phyloP scores from a whole-genome alignment of 495 filamentous ascomycete genomes.

The Thozetella sp. region DNA sequence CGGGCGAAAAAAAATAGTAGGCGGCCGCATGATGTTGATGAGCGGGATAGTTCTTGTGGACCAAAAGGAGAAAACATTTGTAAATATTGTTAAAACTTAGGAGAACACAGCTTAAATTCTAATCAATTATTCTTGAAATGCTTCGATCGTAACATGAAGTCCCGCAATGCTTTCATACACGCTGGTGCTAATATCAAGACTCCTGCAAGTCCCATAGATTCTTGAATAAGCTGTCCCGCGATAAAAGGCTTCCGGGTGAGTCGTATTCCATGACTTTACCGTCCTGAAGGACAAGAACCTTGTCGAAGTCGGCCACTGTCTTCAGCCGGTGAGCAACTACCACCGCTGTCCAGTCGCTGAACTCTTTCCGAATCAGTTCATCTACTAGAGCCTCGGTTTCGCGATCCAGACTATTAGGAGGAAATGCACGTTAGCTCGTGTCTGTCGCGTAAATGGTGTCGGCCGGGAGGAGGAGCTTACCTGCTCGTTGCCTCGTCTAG shows the following conservation, averaged over 20 bases:
- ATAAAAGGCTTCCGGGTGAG: conserved; percentile 2
- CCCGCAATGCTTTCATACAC: too few relatives aligned
- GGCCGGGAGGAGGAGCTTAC: not conserved
- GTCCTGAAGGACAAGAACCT: conserved; percentile 9
- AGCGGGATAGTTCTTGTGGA: too few relatives aligned
- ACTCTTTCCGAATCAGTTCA: conserved; percentile 55
- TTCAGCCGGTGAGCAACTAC: conserved; percentile 60
- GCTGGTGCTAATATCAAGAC: too few relatives aligned
- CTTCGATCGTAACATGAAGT: too few relatives aligned
- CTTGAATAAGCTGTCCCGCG: conserved; percentile 5
- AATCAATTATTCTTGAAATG: too few relatives aligned
- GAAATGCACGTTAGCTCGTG: not conserved
- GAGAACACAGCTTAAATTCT: too few relatives aligned
- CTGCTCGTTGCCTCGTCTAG: conserved; percentile 29
- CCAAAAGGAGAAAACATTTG: too few relatives aligned
- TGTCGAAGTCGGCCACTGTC: conserved; percentile 52
- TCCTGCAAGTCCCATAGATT: conserved; percentile 7
- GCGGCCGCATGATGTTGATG: too few relatives aligned
- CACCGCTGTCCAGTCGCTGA: conserved; percentile 54
- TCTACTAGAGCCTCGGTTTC: conserved; percentile 61
- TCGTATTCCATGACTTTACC: conserved; percentile 4
- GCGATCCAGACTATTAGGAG: conserved; percentile 39
- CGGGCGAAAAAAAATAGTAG: too few relatives aligned
- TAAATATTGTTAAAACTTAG: too few relatives aligned
- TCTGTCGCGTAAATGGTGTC: not conserved